Percentiles rank a stretch among this genome's conserved stretches.
Evolutionary conservation across 495 filamentous ascomycete species (phyloP).

Genomic region (Baudoinia panamericana): DNA sequence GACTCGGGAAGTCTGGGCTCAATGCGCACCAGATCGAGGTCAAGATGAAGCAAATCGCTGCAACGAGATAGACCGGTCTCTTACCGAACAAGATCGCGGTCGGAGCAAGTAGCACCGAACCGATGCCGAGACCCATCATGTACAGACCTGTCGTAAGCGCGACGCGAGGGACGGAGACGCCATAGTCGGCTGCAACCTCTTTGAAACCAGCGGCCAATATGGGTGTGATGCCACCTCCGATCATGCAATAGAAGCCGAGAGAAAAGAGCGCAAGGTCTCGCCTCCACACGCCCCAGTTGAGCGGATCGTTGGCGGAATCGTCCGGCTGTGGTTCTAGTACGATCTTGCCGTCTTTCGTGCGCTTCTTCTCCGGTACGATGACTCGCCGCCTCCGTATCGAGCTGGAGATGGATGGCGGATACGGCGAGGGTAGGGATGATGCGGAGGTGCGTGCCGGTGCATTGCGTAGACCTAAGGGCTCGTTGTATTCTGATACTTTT

Average conservation of each 20-base stretch:
- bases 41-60: conserved; percentile 59
- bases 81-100: conserved; percentile 89
- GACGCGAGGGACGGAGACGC: conserved; percentile 58
- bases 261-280: conserved; percentile 71
- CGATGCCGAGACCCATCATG: conserved; percentile 87
- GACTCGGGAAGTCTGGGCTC: conserved; percentile 64
- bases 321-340: conserved; percentile 89
- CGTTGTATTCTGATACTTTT: conserved; percentile 50
- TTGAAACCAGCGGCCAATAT: conserved; percentile 83
- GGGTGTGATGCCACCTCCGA: conserved; percentile 88
- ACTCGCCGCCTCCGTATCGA: conserved; percentile 23
- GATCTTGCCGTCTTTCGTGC: conserved; percentile 67
- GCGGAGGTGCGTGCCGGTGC: conserved; percentile 60
- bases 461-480: conserved; percentile 68
- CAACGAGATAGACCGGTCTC: conserved; percentile 76
- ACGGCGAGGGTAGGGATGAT: conserved; percentile 56
- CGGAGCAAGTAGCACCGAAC: conserved; percentile 70
- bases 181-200: conserved; percentile 58
- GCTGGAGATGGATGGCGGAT: conserved; percentile 30
- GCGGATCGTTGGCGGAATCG: conserved; percentile 75
- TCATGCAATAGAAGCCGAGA: conserved; percentile 79
- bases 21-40: conserved; percentile 78
- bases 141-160: conserved; percentile 86
- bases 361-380: conserved; percentile 46
- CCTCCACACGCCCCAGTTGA: conserved; percentile 84